phyloP scores from a whole-genome alignment of 768 basidiomycete genomes.

The Leccinum fibrillosum region DNA sequence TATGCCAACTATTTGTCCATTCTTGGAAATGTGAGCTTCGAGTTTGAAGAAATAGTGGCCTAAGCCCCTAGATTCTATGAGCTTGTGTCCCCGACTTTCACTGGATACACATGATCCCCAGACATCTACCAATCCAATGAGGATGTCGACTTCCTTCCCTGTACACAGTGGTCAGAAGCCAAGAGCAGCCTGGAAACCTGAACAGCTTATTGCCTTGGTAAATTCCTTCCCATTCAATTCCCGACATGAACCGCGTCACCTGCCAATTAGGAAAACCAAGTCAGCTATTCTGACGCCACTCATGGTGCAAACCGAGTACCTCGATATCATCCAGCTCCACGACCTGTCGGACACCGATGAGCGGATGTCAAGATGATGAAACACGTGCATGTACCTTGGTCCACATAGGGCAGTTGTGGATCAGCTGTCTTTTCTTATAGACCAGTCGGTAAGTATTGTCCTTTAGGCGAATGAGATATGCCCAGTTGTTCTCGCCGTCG shows the following conservation, averaged over 20 bases:
- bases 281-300: background rate
- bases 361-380: background rate
- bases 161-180: background rate
- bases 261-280: background rate
- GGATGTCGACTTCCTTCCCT: slow-evolving; percentile 29
- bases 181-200: background rate
- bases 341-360: slow-evolving; percentile 19
- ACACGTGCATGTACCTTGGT: slow-evolving; percentile 20
- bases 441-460: slow-evolving; percentile 23
- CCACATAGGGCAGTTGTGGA: slow-evolving; percentile 27
- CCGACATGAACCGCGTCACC: slow-evolving; percentile 24
- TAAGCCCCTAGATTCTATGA: slow-evolving; percentile 27
- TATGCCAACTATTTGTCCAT: slow-evolving; percentile 28
- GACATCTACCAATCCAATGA: slow-evolving; percentile 24
- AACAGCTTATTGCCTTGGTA: slow-evolving; percentile 20
- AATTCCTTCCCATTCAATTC: slow-evolving; percentile 27
- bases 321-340: slow-evolving; percentile 32
- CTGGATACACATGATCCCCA: slow-evolving; percentile 23
- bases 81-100: slow-evolving; percentile 29
- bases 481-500: slow-evolving; percentile 33
- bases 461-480: slow-evolving; percentile 31
- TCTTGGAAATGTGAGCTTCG: slow-evolving; percentile 28
- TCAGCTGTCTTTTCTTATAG: slow-evolving; percentile 23
- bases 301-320: slow-evolving; percentile 5
- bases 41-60: slow-evolving; percentile 30